A percentile compares a stretch with the other conserved stretches of the same genome.
These are phyloP conservation scores for Marasmius fiardii DNA, from an alignment of 1,284 basidiomycete genomes.

Conservation along the genomic window DNA sequence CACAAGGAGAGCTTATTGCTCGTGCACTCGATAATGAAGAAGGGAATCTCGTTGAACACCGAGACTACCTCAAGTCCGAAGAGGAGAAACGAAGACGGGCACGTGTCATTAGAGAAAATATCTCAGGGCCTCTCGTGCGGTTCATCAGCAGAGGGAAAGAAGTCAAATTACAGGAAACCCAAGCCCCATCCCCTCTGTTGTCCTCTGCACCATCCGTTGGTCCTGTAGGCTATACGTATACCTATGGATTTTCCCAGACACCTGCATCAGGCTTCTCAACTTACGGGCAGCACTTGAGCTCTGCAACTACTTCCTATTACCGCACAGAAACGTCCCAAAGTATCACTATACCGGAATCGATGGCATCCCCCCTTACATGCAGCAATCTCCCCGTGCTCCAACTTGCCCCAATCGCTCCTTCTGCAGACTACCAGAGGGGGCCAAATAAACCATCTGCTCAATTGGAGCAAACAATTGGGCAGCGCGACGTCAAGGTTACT, in stretches of 20 bases:
- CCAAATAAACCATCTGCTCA: constrained; percentile 1
- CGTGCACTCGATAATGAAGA: constrained; percentile 84
- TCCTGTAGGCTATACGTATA: background rate
- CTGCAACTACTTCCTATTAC: background rate
- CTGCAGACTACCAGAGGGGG: background rate
- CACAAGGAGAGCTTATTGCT: constrained; percentile 79
- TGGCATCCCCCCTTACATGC: background rate
- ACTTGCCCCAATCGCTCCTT: background rate
- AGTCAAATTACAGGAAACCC: constrained; percentile 35
- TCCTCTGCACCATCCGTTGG: constrained; percentile 7
- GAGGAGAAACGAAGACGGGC: constrained; percentile 78
- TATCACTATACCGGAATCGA: background rate
- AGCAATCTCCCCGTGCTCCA: background rate
- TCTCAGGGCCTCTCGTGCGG: constrained; percentile 70
- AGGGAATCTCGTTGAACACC: constrained; percentile 76
- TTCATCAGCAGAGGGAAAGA: constrained; percentile 71
- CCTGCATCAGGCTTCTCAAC: background rate
- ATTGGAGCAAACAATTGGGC: constrained; percentile 18
- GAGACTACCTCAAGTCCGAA: constrained; percentile 73
- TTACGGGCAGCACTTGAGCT: background rate
- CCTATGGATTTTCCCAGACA: background rate
- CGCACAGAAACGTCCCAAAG: background rate
- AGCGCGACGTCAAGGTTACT: constrained; percentile 42
- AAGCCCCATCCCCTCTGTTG: constrained; percentile 26
- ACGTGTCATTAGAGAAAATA: constrained; percentile 52